Conservation (phyloP, 768 basidiomycete genomes). For the Phanerochaete sordida region DNA sequence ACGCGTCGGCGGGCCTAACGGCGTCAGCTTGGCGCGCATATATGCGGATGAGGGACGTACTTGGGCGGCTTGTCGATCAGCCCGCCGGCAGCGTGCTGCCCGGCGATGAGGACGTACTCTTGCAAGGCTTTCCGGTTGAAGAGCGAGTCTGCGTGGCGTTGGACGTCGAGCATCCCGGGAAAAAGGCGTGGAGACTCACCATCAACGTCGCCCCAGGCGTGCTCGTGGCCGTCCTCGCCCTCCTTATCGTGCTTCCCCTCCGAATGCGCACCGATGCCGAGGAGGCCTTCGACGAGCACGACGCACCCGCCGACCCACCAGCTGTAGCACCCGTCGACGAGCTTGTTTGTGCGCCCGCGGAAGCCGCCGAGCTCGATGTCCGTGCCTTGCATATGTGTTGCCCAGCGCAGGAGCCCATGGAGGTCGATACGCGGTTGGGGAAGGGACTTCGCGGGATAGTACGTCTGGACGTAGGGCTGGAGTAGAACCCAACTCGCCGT, state of each 20-base stretch:
- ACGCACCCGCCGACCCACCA: constrained; percentile 98
- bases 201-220: constrained; percentile 70
- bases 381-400: constrained; percentile 79
- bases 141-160: constrained; percentile 33
- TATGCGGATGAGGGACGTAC: constrained; percentile 37
- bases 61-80: constrained; percentile 95
- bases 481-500: constrained; percentile 82
- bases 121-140: constrained; percentile 74
- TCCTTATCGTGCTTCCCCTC: constrained; percentile 30
- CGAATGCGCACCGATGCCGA: constrained; percentile 28
- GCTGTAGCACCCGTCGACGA: constrained; percentile 99
- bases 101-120: constrained; percentile 82
- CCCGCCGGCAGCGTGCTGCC: constrained; percentile 83
- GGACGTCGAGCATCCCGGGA: not conserved
- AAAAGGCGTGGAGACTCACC: constrained; percentile 37
- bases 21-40: not conserved
- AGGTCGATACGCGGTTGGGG: constrained; percentile 50
- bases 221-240: constrained; percentile 24
- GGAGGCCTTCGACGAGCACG: constrained; percentile 62
- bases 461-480: constrained; percentile 44
- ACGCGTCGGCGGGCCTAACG: constrained; percentile 79
- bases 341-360: constrained; percentile 89
- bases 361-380: constrained; percentile 90
- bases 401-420: constrained; percentile 69
- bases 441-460: constrained; percentile 12